Evolutionary conservation across 345 rosid species (phyloP).

Genomic region (Linum tenue): DNA sequence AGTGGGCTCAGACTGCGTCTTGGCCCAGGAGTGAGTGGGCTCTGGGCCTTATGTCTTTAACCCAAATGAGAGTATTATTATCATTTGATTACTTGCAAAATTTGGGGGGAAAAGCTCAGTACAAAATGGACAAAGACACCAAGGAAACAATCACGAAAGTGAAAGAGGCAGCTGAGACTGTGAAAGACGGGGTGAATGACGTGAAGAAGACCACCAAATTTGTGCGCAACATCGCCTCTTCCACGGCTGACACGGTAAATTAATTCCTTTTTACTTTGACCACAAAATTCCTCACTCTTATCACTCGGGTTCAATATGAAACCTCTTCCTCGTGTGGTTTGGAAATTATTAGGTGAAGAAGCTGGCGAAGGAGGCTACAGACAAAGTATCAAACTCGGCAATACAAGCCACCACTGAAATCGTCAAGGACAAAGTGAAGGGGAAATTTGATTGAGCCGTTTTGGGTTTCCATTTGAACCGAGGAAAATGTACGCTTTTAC

Average conservation of each 20-base stretch:
- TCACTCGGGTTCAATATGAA: too few relatives aligned
- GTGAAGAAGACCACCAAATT: slow-evolving; percentile 43
- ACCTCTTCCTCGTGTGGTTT: too few relatives aligned
- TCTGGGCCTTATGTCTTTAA: too few relatives aligned
- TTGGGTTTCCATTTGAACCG: too few relatives aligned
- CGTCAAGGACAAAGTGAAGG: slow-evolving; percentile 16
- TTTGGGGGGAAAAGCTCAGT: slow-evolving; percentile 19
- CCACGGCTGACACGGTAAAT: slow-evolving; percentile 32
- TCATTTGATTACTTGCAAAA: too few relatives aligned
- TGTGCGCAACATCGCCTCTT: slow-evolving; percentile 24
- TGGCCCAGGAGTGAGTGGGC: too few relatives aligned
- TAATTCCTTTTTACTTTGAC: slow-evolving; percentile 39
- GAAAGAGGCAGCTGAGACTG: slow-evolving; percentile 58
- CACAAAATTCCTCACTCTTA: not conserved
- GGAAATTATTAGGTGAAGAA: slow-evolving; percentile 7
- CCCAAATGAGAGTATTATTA: too few relatives aligned
- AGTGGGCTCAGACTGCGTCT: too few relatives aligned
- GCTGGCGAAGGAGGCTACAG: slow-evolving; percentile 11
- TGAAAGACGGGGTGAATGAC: slow-evolving; percentile 45
- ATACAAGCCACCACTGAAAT: not conserved
- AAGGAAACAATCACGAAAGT: slow-evolving; percentile 39
- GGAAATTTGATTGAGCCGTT: not conserved
- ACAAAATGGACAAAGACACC: slow-evolving; percentile 21
- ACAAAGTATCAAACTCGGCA: slow-evolving; percentile 14
- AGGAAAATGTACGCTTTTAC: too few relatives aligned